Evolutionary conservation across 1,284 basidiomycete species (phyloP).

Genomic region (Melanopsichium pennsylvanicum): DNA sequence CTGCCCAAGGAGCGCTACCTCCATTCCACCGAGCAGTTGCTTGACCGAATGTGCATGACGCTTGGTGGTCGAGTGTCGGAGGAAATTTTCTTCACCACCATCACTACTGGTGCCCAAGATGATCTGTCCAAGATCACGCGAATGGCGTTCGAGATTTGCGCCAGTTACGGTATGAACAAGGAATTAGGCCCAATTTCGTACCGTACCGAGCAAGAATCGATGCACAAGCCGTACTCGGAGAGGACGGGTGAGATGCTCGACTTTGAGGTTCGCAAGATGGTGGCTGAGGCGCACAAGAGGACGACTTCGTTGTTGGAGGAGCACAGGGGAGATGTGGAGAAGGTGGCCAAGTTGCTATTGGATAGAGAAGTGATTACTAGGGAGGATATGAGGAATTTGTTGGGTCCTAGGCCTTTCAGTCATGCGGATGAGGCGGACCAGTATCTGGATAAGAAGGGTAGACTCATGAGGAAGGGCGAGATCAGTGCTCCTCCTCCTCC

Average conservation of each 20-base stretch:
- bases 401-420: slow-evolving; percentile 84
- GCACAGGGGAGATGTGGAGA: slow-evolving; percentile 88
- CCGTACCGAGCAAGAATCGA: slow-evolving; percentile 84
- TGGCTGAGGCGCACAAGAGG: slow-evolving; percentile 83
- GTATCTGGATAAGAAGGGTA: slow-evolving; percentile 63
- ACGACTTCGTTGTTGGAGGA: slow-evolving; percentile 83
- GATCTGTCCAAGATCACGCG: slow-evolving; percentile 97
- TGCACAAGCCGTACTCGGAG: slow-evolving; percentile 98
- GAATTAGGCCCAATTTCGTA: slow-evolving; percentile 95
- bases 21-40: slow-evolving; percentile 90
- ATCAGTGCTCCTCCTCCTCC: slow-evolving; percentile 60
- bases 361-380: slow-evolving; percentile 95
- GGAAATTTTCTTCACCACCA: slow-evolving; percentile 95
- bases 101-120: slow-evolving; percentile 97
- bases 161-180: slow-evolving; percentile 83
- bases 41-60: slow-evolving; percentile 97
- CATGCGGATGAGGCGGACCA: slow-evolving; percentile 71
- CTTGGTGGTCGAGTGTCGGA: slow-evolving; percentile 97
- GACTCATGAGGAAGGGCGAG: slow-evolving; percentile 55
- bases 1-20: slow-evolving; percentile 95
- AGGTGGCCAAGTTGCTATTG: slow-evolving; percentile 86
- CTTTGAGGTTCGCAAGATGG: slow-evolving; percentile 89
- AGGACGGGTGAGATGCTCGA: slow-evolving; percentile 94
- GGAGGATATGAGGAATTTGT: slow-evolving; percentile 84
- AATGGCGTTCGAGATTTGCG: slow-evolving; percentile 89